phyloP scores from a whole-genome alignment of 176 grass and related monocot species.

The Eragrostis nindensis region DNA sequence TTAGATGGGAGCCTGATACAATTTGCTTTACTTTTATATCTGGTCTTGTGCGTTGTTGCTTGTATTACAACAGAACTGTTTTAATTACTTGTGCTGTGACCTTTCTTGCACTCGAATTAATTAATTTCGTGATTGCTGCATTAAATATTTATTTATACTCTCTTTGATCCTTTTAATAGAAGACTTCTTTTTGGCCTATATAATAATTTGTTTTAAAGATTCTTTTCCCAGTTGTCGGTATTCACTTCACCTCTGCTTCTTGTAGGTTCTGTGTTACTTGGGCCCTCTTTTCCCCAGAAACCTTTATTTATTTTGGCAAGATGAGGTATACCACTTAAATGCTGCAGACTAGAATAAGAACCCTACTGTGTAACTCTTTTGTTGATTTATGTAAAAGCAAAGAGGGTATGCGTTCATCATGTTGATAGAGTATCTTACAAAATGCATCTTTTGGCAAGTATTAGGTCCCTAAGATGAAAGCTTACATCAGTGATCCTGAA shows the following conservation, averaged over 20 bases:
- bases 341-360: slow-evolving; percentile 28
- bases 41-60: slow-evolving; percentile 7
- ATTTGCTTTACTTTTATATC: slow-evolving; percentile 35
- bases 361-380: too few relatives aligned
- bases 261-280: slow-evolving; percentile 89
- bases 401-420: too few relatives aligned
- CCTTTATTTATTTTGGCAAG: slow-evolving; percentile 91
- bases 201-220: slow-evolving; percentile 5
- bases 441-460: slow-evolving; percentile 89
- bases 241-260: slow-evolving; percentile 23
- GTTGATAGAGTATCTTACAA: slow-evolving; percentile 66
- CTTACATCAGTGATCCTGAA: slow-evolving; percentile 96
- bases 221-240: neutral
- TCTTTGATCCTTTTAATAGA: slow-evolving; percentile 11
- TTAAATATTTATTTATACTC: slow-evolving; percentile 1
- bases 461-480: slow-evolving; percentile 99
- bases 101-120: slow-evolving; percentile 22
- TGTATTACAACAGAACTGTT: slow-evolving; percentile 11
- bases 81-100: slow-evolving; percentile 17
- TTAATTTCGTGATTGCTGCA: slow-evolving; percentile 13
- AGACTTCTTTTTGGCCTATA: neutral
- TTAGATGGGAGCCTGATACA: slow-evolving; percentile 25
- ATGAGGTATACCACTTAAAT: slow-evolving; percentile 79
- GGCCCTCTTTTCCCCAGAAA: slow-evolving; percentile 91
- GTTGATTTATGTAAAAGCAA: slow-evolving; percentile 9